phyloP scores from a whole-genome alignment of 768 basidiomycete genomes.

The Kwoniella sp. region DNA sequence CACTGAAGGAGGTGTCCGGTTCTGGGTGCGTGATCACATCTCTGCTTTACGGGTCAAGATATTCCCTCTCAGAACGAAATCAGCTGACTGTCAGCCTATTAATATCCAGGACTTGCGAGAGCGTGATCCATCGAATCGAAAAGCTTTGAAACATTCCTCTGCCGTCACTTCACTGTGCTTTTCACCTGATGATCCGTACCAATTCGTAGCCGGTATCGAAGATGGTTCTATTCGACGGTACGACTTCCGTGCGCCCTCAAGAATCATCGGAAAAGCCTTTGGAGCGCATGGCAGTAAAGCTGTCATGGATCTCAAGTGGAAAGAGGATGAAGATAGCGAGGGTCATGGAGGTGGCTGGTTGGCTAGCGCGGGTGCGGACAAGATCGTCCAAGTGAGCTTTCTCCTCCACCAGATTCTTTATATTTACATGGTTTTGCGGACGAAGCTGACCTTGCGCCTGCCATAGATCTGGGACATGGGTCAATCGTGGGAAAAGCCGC shows the following conservation, averaged over 20 bases:
- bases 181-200: slow-evolving; percentile 42
- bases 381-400: slow-evolving; percentile 49
- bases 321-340: slow-evolving; percentile 31
- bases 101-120: slow-evolving; percentile 45
- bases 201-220: slow-evolving; percentile 48
- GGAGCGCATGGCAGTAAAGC: slow-evolving; percentile 53
- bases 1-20: slow-evolving; percentile 46
- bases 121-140: slow-evolving; percentile 33
- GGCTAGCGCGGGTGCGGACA: slow-evolving; percentile 52
- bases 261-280: slow-evolving; percentile 39
- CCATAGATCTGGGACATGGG: slow-evolving; percentile 55
- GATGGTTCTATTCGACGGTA: slow-evolving; percentile 51
- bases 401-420: too few species aligned
- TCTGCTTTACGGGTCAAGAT: too few species aligned
- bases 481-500: slow-evolving; percentile 35
- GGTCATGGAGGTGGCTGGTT: slow-evolving; percentile 46
- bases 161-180: slow-evolving; percentile 47
- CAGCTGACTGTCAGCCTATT: neutral
- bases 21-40: slow-evolving; percentile 44
- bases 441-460: too few species aligned
- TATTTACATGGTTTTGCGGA: too few species aligned
- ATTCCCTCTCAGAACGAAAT: too few species aligned
- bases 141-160: slow-evolving; percentile 42
- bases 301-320: slow-evolving; percentile 54
- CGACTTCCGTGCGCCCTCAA: slow-evolving; percentile 40